Percentiles rank a stretch among this genome's conserved stretches.
These are phyloP conservation scores for Colletotrichum tropicicola DNA, from an alignment of 2,329 filamentous ascomycete species.

Conservation along the genomic window DNA sequence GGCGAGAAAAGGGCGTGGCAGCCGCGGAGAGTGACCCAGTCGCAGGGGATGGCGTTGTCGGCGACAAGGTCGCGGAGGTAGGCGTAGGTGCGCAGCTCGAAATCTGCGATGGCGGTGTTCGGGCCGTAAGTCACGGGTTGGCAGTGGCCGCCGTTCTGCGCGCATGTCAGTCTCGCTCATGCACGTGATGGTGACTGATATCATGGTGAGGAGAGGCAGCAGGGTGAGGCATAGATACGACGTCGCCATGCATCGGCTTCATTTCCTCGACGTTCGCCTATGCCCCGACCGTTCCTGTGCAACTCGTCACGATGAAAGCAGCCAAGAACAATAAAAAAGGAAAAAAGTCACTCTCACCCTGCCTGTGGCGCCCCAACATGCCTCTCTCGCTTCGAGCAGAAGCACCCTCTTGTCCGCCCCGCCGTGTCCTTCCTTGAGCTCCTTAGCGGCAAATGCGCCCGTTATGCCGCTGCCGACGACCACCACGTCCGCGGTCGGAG, in stretches of 20 bases:
- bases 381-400: constrained; percentile 81
- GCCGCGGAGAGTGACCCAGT: constrained; percentile 71
- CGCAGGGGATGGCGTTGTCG: constrained; percentile 69
- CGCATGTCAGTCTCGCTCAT: neutral
- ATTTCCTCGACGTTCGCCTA: neutral
- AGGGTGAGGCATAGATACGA: neutral
- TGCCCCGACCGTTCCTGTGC: neutral
- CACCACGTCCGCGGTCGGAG: constrained; percentile 71
- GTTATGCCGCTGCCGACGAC: constrained; percentile 82
- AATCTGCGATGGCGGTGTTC: constrained; percentile 69
- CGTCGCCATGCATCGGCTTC: neutral
- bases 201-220: neutral
- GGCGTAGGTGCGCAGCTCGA: constrained; percentile 76
- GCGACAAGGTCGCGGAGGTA: constrained; percentile 67
- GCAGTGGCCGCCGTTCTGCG: constrained; percentile 76
- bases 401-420: constrained; percentile 62
- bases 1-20: constrained; percentile 71
- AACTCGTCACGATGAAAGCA: neutral
- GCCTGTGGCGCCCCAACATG: constrained; percentile 86
- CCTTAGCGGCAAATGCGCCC: constrained; percentile 75
- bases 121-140: constrained; percentile 74
- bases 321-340: neutral
- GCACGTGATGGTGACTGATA: neutral
- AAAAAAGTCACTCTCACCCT: constrained; percentile 63
- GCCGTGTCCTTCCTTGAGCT: constrained; percentile 58